Evolutionary conservation across 768 basidiomycete species (phyloP), one percentile per base, ranked within the genome.

Genomic region (Kwoniella bestiolae): DNA sequence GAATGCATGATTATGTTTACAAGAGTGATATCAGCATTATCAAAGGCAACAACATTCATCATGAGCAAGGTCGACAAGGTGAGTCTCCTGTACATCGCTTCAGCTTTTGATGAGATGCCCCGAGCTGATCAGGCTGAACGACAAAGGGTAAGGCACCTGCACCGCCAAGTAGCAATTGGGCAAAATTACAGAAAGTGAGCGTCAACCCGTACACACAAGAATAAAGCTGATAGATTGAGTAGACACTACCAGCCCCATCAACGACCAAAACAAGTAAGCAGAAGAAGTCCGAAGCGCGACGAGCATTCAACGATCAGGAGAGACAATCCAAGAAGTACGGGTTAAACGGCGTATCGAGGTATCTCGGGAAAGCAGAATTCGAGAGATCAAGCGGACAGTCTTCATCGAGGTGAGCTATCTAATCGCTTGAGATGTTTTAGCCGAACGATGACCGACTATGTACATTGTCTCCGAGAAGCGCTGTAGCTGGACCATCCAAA

Each of bases 151-250:
- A 49, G 28, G 16, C 56, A 51, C 50, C 35, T 44, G 52, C 49
- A 21, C 25, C 44, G 5, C 65, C 65, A 11, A 55, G 65, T 25
- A 60, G 65, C 45, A 66, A 66, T 46, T 66, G 65, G 65, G 57
- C 65, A 12, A 51, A 60, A 44, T 52, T 66, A 12, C 51, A 60
- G 23, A 60, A 55, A 25, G 65, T 60, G 41, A 31, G 58, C 35
- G 14, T 23, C 7, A 25, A 45, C n/a, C 29, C n/a, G 14, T 25
- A 2, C 44, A 41, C 46, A 16, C 25, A 8, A 21, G 11, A 9
- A 31, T 3, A 7, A 44, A 21, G 29, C 14, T 45, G 5, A 14
- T 32, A 16, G 41, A 9, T 25, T 5, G 25, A 51, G 8, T 41
- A 45, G 51, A 38, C 32, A 6, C 25, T 38, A 38, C 51, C 38